Percentiles rank a stretch among this genome's conserved stretches.
These are phyloP conservation scores for Endocalyx cinctus DNA, from an alignment of 2,329 filamentous ascomycete species.

Conservation along the genomic window DNA sequence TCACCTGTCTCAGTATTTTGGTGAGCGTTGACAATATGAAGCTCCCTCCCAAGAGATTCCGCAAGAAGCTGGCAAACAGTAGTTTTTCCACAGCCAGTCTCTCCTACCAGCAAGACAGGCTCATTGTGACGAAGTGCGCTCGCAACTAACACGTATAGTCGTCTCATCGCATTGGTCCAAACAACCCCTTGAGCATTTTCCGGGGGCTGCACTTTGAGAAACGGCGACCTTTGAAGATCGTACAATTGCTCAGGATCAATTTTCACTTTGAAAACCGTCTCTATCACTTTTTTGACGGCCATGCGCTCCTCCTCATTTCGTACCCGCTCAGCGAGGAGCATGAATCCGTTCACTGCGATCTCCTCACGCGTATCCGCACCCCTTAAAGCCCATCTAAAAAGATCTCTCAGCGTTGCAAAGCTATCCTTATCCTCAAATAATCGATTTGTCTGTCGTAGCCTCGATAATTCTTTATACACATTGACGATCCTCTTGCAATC, in stretches of 20 bases:
- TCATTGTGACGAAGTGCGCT: constrained; percentile 85
- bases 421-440: constrained; percentile 97
- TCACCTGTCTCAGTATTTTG: constrained; percentile 98
- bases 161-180: constrained; percentile 93
- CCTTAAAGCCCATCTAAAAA: constrained; percentile 91
- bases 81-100: constrained; percentile 97
- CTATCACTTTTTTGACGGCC: constrained; percentile 82
- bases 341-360: constrained; percentile 87
- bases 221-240: constrained; percentile 51
- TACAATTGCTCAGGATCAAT: constrained; percentile 76
- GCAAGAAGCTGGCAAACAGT: constrained; percentile 92
- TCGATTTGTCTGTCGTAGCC: constrained; percentile 81
- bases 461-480: constrained; percentile 89
- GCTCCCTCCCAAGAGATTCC: constrained; percentile 67
- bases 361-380: constrained; percentile 81
- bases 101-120: constrained; percentile 88
- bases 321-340: constrained; percentile 92
- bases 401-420: constrained; percentile 90
- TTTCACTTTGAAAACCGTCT: constrained; percentile 81
- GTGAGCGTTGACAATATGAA: constrained; percentile 94
- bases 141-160: constrained; percentile 84
- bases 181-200: constrained; percentile 64
- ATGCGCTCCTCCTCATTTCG: constrained; percentile 82
- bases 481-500: constrained; percentile 88
- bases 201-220: constrained; percentile 44